Evolutionary conservation across 768 basidiomycete species (phyloP).

Genomic region (Auricularia auricula-judae): DNA sequence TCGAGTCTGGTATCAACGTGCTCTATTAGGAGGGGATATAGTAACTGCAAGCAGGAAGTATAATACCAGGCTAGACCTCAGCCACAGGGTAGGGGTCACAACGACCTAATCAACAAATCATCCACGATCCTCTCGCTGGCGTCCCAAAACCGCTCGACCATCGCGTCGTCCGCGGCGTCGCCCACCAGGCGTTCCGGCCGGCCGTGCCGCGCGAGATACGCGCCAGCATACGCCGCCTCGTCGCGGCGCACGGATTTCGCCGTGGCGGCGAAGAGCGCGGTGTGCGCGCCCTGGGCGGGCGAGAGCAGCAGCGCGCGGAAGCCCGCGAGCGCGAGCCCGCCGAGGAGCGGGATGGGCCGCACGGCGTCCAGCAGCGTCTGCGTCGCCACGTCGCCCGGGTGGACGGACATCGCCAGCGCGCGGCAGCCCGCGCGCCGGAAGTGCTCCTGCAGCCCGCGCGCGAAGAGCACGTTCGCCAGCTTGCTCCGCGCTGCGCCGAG

Average conservation of each 20-base stretch:
- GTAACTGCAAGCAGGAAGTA: too few species aligned
- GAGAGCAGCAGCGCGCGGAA: background rate
- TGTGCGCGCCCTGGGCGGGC: conserved; percentile 12
- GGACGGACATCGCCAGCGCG: background rate
- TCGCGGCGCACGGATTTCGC: conserved; percentile 9
- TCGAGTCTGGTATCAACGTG: too few species aligned
- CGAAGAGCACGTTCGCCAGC: background rate
- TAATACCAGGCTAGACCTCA: too few species aligned
- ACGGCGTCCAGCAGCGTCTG: conserved; percentile 15
- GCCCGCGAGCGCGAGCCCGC: background rate
- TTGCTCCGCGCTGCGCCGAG: background rate
- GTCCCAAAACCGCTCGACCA: conserved; percentile 23
- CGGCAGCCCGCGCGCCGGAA: background rate
- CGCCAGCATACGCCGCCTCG: conserved; percentile 11
- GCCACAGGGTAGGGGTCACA: too few species aligned
- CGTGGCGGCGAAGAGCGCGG: conserved; percentile 14
- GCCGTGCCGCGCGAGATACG: conserved; percentile 12
- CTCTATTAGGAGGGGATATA: too few species aligned
- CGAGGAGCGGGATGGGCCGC: conserved; percentile 9
- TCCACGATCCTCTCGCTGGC: background rate
- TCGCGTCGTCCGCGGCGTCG: conserved; percentile 19
- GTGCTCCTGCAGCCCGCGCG: background rate
- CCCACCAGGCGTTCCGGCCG: conserved; percentile 3
- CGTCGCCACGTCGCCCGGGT: conserved; percentile 4
- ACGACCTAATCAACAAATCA: background rate